These are phyloP conservation scores for Wickerhamomyces sp. DNA, from an alignment of 1,139 yeast species.

Conservation along the genomic window DNA sequence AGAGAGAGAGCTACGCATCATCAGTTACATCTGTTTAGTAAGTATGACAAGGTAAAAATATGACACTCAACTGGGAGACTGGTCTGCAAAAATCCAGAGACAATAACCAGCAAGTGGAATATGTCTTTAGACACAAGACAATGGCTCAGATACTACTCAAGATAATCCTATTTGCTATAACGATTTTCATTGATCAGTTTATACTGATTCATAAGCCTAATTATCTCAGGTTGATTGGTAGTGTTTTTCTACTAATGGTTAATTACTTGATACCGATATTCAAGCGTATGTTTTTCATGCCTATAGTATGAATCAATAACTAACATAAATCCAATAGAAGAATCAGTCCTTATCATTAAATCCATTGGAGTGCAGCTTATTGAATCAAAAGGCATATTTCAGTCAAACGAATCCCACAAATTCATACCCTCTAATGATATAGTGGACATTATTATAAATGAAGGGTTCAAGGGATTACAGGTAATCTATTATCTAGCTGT, in stretches of 20 bases:
- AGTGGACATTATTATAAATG: conserved; percentile 60
- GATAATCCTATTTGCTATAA: not conserved
- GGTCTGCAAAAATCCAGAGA: conserved; percentile 8
- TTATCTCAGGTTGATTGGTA: not conserved
- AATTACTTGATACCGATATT: conserved; percentile 1
- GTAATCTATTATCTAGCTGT: conserved; percentile 59
- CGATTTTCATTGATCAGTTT: too few species aligned
- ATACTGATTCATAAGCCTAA: too few species aligned
- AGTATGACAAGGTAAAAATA: too few species aligned
- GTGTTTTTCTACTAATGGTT: not conserved
- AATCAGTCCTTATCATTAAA: conserved; percentile 24
- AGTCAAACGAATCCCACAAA: conserved; percentile 13
- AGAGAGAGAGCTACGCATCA: too few species aligned
- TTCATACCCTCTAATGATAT: conserved; percentile 51
- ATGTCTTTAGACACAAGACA: conserved; percentile 1
- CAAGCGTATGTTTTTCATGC: conserved; percentile 2
- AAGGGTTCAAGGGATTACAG: conserved; percentile 59
- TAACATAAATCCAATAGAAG: conserved; percentile 8
- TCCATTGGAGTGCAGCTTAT: conserved; percentile 29
- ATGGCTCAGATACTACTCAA: not conserved
- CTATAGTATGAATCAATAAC: not conserved
- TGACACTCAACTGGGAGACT: too few species aligned
- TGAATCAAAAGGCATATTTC: conserved; percentile 16
- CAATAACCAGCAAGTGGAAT: conserved; percentile 4
- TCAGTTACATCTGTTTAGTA: too few species aligned